phyloP scores from a whole-genome alignment of 2,329 filamentous ascomycete species.

The Diaporthe sp. region DNA sequence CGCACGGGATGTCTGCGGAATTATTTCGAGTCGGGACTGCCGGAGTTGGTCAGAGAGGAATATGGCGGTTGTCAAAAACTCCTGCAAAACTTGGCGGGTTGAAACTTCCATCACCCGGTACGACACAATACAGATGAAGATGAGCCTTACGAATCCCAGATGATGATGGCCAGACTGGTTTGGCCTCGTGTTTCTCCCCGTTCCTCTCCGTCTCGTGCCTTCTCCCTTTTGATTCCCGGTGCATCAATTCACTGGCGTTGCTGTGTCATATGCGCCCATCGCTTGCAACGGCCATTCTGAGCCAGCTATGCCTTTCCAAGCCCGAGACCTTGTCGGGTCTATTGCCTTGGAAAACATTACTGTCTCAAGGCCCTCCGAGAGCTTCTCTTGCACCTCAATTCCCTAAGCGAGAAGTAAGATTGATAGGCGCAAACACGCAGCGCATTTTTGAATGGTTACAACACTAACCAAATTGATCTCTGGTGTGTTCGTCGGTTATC shows the following conservation, averaged over 20 bases:
- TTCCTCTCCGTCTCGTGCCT: not conserved
- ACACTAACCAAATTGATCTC: not conserved
- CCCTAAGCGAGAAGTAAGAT: constrained; percentile 43
- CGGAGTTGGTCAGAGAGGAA: constrained; percentile 28
- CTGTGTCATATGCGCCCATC: not conserved
- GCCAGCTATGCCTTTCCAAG: not conserved
- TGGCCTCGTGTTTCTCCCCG: not conserved
- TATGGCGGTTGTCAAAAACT: constrained; percentile 5
- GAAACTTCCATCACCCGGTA: constrained; percentile 16
- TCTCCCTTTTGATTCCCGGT: not conserved
- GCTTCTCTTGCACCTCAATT: not conserved
- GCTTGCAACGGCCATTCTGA: not conserved
- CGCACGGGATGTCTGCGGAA: constrained; percentile 8
- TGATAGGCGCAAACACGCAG: constrained; percentile 49
- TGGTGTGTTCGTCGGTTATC: not conserved
- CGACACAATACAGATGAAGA: constrained; percentile 31
- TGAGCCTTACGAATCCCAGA: constrained; percentile 22
- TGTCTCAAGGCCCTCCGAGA: not conserved
- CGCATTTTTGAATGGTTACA: not conserved
- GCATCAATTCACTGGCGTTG: not conserved
- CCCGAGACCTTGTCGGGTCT: not conserved
- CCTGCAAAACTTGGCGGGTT: not conserved
- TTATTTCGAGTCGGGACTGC: constrained; percentile 11
- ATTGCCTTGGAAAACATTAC: not conserved
- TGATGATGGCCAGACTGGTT: not conserved